Evolutionary conservation across 2,329 filamentous ascomycete genomes (phyloP), one percentile per base, ranked within the genome.

Genomic region (Colletotrichum trifolii): DNA sequence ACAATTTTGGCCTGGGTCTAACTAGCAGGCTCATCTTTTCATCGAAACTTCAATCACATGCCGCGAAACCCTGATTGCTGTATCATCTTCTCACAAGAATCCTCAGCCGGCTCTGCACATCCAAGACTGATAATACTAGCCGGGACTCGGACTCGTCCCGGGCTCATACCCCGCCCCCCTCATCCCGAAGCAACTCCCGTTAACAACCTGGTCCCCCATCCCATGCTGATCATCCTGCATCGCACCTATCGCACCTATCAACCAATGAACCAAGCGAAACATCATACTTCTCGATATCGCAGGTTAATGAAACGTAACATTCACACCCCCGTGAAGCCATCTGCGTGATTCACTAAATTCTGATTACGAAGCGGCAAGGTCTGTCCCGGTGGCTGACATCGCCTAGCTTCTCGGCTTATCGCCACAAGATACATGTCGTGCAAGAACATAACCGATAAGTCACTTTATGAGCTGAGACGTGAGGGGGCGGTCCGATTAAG

Each of bases 191-290:
- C 11, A 33, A 42, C 10, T 33, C 4, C 40, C 48, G 40, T 38
- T 4, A 36, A 40, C 36, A 48, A 48, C 38, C 50, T 57, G 49
- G 50, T 50, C 34, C 46, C 35, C 34, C 50, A 40, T 46, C 53
- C 53, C 40, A 12, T 34, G 43, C 57, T 64, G 61, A 64, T 61
- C 57, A 52, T 35, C 34, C 50, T 39, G 34, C 38, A 61, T 61
- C 57, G 34, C 43, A 33, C 35, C 45, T 25, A 25, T 25, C 25
- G 25, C 25, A 25, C 25, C 45, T 57, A 57, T 57, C 54, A 57
- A n/a, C 36, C 38, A 45, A 45, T 45, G 6, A 45, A 6, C n/a
- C 49, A 47, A 52, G 17, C 36, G 50, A 40, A 15, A 64, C 42
- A 43, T 35, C 36, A 42, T 35, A 34, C 38, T 61, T 50, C 25